Evolutionary conservation across 2,329 filamentous ascomycete species (phyloP).

Genomic region (Sarocladium strictum): DNA sequence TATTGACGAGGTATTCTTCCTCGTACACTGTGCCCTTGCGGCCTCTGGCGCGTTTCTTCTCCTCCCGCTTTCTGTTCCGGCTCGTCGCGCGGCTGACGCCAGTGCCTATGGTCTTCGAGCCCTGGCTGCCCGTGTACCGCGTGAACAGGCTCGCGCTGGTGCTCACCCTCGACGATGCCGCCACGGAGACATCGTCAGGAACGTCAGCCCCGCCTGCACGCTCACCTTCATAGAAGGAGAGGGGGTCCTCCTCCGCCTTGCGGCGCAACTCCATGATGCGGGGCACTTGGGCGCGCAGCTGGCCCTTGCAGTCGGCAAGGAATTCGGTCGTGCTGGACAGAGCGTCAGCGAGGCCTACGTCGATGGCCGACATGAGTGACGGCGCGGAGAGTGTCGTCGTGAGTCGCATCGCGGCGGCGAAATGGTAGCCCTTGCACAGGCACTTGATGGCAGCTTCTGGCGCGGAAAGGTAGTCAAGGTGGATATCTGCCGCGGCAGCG

Average conservation of each 20-base stretch:
- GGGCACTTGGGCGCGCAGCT: slow-evolving; percentile 79
- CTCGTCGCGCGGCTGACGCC: slow-evolving; percentile 72
- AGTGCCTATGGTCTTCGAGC: slow-evolving; percentile 62
- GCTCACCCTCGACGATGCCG: slow-evolving; percentile 70
- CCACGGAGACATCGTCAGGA: slow-evolving; percentile 88
- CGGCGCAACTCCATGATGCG: slow-evolving; percentile 75
- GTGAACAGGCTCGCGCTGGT: slow-evolving; percentile 90
- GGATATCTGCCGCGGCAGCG: slow-evolving; percentile 68
- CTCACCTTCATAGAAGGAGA: slow-evolving; percentile 84
- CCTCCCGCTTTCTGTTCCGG: slow-evolving; percentile 84
- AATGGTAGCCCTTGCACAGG: slow-evolving; percentile 82
- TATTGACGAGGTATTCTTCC: slow-evolving; percentile 92
- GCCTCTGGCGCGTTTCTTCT: slow-evolving; percentile 88
- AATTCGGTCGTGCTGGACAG: slow-evolving; percentile 82
- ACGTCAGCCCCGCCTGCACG: slow-evolving; percentile 59
- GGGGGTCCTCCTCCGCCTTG: slow-evolving; percentile 77
- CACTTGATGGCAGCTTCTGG: slow-evolving; percentile 64
- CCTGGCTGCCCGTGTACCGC: slow-evolving; percentile 69
- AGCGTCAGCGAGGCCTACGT: slow-evolving; percentile 73
- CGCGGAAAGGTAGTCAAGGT: slow-evolving; percentile 74
- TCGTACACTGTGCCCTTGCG: slow-evolving; percentile 98
- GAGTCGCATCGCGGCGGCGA: slow-evolving; percentile 81
- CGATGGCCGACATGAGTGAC: slow-evolving; percentile 58
- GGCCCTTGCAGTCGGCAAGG: slow-evolving; percentile 84
- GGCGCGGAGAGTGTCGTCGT: slow-evolving; percentile 54